Evolutionary conservation across 345 rosid species (phyloP), one percentile per base, ranked within the genome.

Genomic region (Balakata baccata): DNA sequence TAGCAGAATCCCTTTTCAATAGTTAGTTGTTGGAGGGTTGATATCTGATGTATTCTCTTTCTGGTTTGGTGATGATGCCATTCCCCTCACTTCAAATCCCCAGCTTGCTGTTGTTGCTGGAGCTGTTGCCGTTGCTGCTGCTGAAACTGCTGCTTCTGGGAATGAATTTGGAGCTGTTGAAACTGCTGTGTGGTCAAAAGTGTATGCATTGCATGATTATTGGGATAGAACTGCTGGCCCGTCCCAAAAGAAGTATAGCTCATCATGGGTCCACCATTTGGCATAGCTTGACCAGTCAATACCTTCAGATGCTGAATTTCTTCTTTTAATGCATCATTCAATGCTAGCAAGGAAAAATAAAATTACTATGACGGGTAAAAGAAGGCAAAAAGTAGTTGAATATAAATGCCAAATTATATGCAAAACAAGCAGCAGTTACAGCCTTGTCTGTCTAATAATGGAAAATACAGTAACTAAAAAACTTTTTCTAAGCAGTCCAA

Each of bases 221-320:
- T 86, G 53, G 86, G 80, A 75, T 86, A 87, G 71, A 83, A 88
- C 63, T 86, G 98, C 81, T 29, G 34, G 34, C 83, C 81, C 22
- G 81, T 81, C 76, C 94, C 93, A 73, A 51, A 89, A 3, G 97
- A 83, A 1, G 83, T 51, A 61, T 60, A 89, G 79, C 84, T 91
- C 90, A 90, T 82, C 84, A 81, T 73, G 16, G 93, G 77, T 70
- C 85, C 91, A 80, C 93, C 93, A 47, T 91, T 90, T 29, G 91
- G 73, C 65, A 85, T 65, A 38, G 77, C 60, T 80, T 90, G 97
- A 69, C 93, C 95, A 2, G 98, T 91, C 78, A 89, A 53, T 11
- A 85, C 75, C 82, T 96, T 96, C 85, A 96, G 87, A 81, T 89
- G 99, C 86, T 90, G 94, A 74, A 93, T 96, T 81, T 96, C 98